Evolutionary conservation across 306 rosid genomes (phyloP).

Genomic region (Sophora flavescens): DNA sequence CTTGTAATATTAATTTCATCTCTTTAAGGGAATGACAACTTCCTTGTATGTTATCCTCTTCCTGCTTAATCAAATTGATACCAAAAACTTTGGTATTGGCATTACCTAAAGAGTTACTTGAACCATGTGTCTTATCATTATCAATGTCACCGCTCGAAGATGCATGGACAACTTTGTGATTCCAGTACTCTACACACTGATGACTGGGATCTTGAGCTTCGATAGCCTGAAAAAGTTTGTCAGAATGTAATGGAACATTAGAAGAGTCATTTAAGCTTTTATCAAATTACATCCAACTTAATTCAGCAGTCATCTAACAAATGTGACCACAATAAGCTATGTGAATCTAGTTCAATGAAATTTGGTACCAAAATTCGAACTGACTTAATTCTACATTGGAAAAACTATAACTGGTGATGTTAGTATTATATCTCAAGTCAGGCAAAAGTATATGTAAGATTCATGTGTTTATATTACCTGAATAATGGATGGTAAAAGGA

Average conservation of each 20-base stretch:
- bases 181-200: constrained; percentile 83
- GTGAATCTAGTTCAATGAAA: constrained; percentile 31
- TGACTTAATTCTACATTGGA: constrained; percentile 17
- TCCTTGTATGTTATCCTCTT: constrained; percentile 39
- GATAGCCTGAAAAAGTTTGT: constrained; percentile 64
- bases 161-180: constrained; percentile 50
- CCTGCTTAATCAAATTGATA: constrained; percentile 52
- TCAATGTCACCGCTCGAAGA: constrained; percentile 35
- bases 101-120: constrained; percentile 47
- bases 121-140: constrained; percentile 43
- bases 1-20: constrained; percentile 47
- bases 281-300: constrained; percentile 30
- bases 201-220: constrained; percentile 81
- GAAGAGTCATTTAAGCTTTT: constrained; percentile 1
- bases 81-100: constrained; percentile 55
- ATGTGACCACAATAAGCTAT: not conserved
- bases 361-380: not conserved
- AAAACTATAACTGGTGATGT: constrained; percentile 13
- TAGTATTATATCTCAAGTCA: constrained; percentile 10
- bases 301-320: constrained; percentile 6
- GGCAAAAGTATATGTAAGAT: constrained; percentile 25
- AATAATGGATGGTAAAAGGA: constrained; percentile 62
- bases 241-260: constrained; percentile 25
- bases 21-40: constrained; percentile 51
- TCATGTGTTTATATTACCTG: constrained; percentile 58